phyloP scores from a whole-genome alignment of 257 asterid species.

The Leptodermis oblonga region DNA sequence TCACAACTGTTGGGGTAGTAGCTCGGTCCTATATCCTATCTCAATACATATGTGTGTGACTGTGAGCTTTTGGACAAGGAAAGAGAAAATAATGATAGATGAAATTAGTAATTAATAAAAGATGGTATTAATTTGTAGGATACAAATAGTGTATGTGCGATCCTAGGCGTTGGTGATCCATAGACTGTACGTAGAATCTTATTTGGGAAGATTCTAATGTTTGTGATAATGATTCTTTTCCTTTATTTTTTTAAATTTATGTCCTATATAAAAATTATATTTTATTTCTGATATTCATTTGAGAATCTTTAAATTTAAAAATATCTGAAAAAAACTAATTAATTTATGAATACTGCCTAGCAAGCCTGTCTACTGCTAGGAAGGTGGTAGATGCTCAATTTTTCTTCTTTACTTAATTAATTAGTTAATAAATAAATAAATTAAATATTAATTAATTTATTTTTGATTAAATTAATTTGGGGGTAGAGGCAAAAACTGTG shows the following conservation, averaged over 20 bases:
- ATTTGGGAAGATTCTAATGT: constrained; percentile 9
- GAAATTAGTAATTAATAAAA: constrained; percentile 17
- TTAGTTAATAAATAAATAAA: too few relatives aligned
- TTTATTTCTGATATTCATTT: too few relatives aligned
- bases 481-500: constrained; percentile 18
- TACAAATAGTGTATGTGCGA: constrained; percentile 41
- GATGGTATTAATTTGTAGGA: background rate
- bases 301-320: background rate
- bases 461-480: too few relatives aligned
- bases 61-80: background rate
- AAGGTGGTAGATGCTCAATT: constrained; percentile 10
- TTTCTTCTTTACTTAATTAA: too few relatives aligned
- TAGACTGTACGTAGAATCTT: constrained; percentile 30
- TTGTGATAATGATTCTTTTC: constrained; percentile 2
- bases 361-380: constrained; percentile 28
- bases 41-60: too few relatives aligned
- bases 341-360: background rate
- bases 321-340: background rate
- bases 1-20: too few relatives aligned
- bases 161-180: constrained; percentile 68
- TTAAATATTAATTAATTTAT: too few relatives aligned
- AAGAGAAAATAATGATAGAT: constrained; percentile 5
- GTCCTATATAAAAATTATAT: background rate
- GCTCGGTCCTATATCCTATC: too few relatives aligned
- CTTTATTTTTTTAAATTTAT: background rate